These are phyloP conservation scores for Calycina herbarum DNA, from an alignment of 2,329 filamentous ascomycete genomes.

Conservation along the genomic window DNA sequence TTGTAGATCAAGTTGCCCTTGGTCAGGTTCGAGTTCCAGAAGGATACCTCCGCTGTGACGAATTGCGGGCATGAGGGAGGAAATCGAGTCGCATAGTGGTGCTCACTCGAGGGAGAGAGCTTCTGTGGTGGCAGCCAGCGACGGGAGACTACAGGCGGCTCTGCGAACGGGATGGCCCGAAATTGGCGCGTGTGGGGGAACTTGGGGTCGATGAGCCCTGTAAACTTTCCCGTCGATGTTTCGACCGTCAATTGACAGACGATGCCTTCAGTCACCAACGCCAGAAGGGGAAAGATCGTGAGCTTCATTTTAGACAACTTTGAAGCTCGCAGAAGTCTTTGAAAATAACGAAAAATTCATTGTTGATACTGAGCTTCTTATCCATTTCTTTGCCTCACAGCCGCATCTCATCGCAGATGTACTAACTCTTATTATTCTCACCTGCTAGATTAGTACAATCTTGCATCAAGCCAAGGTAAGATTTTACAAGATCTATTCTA, in stretches of 20 bases:
- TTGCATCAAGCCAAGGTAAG: too few species aligned
- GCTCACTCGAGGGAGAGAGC: constrained; percentile 19
- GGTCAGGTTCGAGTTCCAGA: constrained; percentile 35
- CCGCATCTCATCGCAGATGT: too few species aligned
- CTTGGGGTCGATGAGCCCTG: constrained; percentile 12
- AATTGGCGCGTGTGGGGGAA: constrained; percentile 34
- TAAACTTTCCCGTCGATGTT: constrained; percentile 14
- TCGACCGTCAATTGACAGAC: constrained; percentile 30
- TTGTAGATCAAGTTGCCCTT: constrained; percentile 14
- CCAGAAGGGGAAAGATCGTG: constrained; percentile 8
- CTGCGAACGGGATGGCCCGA: constrained; percentile 51
- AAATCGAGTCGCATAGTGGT: constrained; percentile 24
- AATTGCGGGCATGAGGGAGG: constrained; percentile 28
- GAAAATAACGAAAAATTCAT: not conserved
- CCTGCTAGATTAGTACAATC: too few species aligned
- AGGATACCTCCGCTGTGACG: constrained; percentile 33
- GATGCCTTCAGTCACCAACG: not conserved
- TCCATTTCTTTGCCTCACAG: too few species aligned
- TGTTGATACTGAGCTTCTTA: too few species aligned
- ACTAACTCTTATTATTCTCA: too few species aligned
- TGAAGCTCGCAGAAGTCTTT: too few species aligned
- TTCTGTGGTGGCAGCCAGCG: constrained; percentile 37
- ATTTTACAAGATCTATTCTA: too few species aligned
- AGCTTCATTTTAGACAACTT: constrained; percentile 10
- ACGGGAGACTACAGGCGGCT: constrained; percentile 49